phyloP scores from a whole-genome alignment of 495 filamentous ascomycete species.

The Opeltia flavorubescens region DNA sequence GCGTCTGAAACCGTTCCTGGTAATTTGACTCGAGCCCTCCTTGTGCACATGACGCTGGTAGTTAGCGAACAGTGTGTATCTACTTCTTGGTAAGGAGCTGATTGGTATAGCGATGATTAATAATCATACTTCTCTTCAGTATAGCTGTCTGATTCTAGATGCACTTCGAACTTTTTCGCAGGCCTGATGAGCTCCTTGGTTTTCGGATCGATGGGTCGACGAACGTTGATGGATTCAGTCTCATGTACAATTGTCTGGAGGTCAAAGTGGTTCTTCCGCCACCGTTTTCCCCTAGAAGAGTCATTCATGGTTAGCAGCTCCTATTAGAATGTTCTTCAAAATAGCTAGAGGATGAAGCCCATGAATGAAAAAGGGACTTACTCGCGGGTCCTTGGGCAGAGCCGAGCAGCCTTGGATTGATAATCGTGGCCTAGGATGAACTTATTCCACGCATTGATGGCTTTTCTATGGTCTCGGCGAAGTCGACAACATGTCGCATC shows the following conservation, averaged over 20 bases:
- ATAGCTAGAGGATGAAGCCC: background rate
- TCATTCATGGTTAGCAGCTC: background rate
- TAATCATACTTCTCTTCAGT: constrained; percentile 69
- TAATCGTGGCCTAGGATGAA: constrained; percentile 72
- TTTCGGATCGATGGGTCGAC: constrained; percentile 34
- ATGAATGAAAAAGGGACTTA: constrained; percentile 19
- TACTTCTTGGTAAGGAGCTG: constrained; percentile 12
- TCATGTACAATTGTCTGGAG: constrained; percentile 61
- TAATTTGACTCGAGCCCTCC: constrained; percentile 54
- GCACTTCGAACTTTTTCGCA: constrained; percentile 64
- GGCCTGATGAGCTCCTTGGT: constrained; percentile 50
- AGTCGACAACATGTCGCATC: constrained; percentile 57
- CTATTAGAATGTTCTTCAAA: background rate
- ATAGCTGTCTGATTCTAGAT: constrained; percentile 62
- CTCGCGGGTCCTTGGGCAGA: constrained; percentile 66
- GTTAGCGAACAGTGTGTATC: constrained; percentile 58
- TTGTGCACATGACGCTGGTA: constrained; percentile 75
- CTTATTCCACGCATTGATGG: constrained; percentile 81
- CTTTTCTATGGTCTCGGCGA: constrained; percentile 69
- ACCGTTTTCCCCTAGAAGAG: constrained; percentile 50
- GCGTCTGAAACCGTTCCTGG: constrained; percentile 52
- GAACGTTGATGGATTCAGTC: constrained; percentile 42
- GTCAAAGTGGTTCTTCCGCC: constrained; percentile 61
- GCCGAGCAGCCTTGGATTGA: constrained; percentile 51
- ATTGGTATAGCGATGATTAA: background rate